Evolutionary conservation across 768 basidiomycete species (phyloP), one percentile per base, ranked within the genome.

Genomic region (Leccinum aurantiacum): DNA sequence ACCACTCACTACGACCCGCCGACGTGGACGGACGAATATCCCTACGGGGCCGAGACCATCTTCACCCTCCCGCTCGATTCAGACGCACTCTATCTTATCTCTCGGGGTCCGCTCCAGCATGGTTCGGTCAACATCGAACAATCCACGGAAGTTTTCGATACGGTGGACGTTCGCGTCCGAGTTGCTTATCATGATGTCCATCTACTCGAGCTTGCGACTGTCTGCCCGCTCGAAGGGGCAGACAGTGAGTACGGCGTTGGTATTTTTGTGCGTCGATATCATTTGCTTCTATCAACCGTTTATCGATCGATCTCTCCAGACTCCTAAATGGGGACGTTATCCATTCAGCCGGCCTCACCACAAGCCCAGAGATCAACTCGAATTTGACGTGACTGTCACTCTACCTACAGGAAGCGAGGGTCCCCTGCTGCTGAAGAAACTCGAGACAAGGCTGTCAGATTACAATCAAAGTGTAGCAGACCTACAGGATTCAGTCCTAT

Each of bases 371-470:
- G 60, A 69, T 19, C 60, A 52, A 10, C 64, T 79, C 48, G 63
- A 54, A 27, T 79, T 80, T 41, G 74, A 76, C 6, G 68, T 78
- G 14, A 74, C 68, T 17, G 63, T 80, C 14, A 71, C 68, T 49
- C 67, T 83, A 3, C 83, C 81, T 8, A 67, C 66, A 15, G 66
- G 68, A 7, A 63, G 54, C 5, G 54, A 64, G 14, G 51, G 62
- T 19, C 47, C 72, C 25, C 64, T 76, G 6, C 55, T 63, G 3
- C 75, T 86, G 63, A 77, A 79, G 54, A 66, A 65, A 4, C 75
- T 85, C 27, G 73, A 77, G 58, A 83, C 82, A 4, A 67, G 75
- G 37, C 57, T 82, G 37, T 74, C 72, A 14, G 76, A 76, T 59
- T 80, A 77, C 47, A 56, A 49, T 37, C 78, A 84, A 22, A 59